Base-by-base conservation (phyloP, 202 grass and related monocot genomes). In the Cymbopogon flexuosus region DNA sequence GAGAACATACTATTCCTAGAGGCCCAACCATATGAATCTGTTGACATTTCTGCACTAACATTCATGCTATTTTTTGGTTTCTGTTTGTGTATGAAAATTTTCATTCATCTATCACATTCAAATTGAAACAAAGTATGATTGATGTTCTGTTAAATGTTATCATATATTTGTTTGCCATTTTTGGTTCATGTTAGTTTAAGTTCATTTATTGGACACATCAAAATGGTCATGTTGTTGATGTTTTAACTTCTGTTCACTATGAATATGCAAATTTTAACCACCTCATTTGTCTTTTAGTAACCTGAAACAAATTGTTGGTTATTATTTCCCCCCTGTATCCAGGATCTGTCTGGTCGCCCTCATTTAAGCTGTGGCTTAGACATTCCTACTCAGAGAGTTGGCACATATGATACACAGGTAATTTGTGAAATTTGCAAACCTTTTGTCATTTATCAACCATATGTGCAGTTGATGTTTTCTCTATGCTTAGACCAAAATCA, bases 341-440 rank as follows among this genome's bases (percentile, higher is more conserved):
- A 98, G 96, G 92, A 98, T 90, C 80, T 98, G 83, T 98, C 96
- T 84, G 92, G 96, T 31, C 90, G 90, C 46, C 96, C 92, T 65
- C 96, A 98, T 86, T 91, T 98, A 85, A 95, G 88, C 52, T 95
- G 78, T 6, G 83, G 86, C 42, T 84, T 98, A 46, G 89, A 46
- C 73, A 98, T 95, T 88, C 90, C 90, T 59, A 98, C 90, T 54
- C 79, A 86, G 31, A 83, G 88, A 85, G 90, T 93, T 72, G 95
- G 95, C 35, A 84, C 81, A 75, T 95, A 93, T 62, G 95, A 98
- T 77, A 95, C 92, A 21, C 92, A 95, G 95, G 95, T 98, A 74
- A 70, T 74, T 75, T 69, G 18, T 68, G 29, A 76, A 79, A 74
- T 79, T 24, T 11, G 1, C 5, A 34, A 47, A 14, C 1, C 47